A percentile compares a stretch with the other conserved stretches of the same genome.
phyloP scores from a whole-genome alignment of 1,284 basidiomycete genomes.

The Ganoderma lingzhi region DNA sequence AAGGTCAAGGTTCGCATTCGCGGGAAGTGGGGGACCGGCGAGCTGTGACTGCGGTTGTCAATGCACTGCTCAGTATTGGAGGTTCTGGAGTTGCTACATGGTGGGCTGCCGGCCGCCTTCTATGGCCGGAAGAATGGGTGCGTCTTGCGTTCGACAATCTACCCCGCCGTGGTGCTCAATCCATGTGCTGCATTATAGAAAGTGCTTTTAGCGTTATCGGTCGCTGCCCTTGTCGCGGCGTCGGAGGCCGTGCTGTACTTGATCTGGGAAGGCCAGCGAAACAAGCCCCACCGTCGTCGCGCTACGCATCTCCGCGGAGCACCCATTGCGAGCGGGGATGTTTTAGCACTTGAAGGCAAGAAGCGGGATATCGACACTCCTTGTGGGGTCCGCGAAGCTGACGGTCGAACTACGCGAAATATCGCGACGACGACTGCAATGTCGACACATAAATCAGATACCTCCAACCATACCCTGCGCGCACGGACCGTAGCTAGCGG shows the following conservation, averaged over 20 bases:
- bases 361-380: conserved; percentile 16
- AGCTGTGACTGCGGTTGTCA: conserved; percentile 72
- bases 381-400: not conserved
- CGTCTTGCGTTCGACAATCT: conserved; percentile 36
- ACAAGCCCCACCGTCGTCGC: conserved; percentile 25
- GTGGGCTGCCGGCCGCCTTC: conserved; percentile 71
- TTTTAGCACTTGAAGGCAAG: conserved; percentile 12
- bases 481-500: conserved; percentile 5
- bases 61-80: conserved; percentile 72
- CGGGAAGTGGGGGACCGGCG: conserved; percentile 61
- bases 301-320: conserved; percentile 3
- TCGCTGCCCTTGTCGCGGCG: conserved; percentile 67
- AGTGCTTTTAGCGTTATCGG: conserved; percentile 65
- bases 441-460: conserved; percentile 7
- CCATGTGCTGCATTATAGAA: conserved; percentile 50
- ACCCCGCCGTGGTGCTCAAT: too few species aligned
- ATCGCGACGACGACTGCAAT: conserved; percentile 9
- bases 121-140: conserved; percentile 79
- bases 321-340: not conserved
- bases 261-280: conserved; percentile 69
- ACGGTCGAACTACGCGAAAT: not conserved
- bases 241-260: conserved; percentile 74
- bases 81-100: conserved; percentile 73
- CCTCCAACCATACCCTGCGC: not conserved
- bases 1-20: conserved; percentile 48